phyloP scores from a whole-genome alignment of 1,284 basidiomycete species.

The Fereydounia khargensis region DNA sequence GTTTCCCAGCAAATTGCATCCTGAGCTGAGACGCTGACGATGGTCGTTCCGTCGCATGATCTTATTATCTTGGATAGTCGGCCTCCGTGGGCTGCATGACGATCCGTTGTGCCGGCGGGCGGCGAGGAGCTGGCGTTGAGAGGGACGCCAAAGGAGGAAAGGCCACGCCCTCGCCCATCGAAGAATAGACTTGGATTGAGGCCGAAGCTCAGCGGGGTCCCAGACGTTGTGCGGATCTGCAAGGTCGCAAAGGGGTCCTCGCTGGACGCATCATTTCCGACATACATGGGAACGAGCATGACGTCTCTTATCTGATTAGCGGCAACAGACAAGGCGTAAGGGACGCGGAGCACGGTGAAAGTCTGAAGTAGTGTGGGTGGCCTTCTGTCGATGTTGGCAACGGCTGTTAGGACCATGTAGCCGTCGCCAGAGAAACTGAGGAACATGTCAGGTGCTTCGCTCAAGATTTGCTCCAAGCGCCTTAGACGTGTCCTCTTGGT shows the following conservation, averaged over 20 bases:
- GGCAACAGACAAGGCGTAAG: constrained; percentile 3
- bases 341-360: constrained; percentile 29
- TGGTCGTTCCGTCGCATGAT: constrained; percentile 7
- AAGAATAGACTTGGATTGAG: constrained; percentile 38
- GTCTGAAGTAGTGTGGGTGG: constrained; percentile 39
- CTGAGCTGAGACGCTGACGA: constrained; percentile 16
- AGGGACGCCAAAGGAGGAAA: constrained; percentile 17
- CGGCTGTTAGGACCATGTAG: constrained; percentile 22
- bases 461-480: constrained; percentile 33
- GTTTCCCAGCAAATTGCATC: constrained; percentile 18
- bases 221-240: constrained; percentile 7
- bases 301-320: constrained; percentile 3
- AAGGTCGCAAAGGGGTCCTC: constrained; percentile 13
- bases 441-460: constrained; percentile 44
- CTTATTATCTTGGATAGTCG: constrained; percentile 8
- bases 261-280: constrained; percentile 12
- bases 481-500: constrained; percentile 24
- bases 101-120: background rate
- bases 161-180: constrained; percentile 30
- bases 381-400: constrained; percentile 40
- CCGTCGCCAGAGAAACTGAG: constrained; percentile 16
- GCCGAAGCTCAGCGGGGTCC: constrained; percentile 6
- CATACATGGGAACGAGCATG: constrained; percentile 8
- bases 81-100: constrained; percentile 7
- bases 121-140: constrained; percentile 2